phyloP scores from a whole-genome alignment of 768 basidiomycete genomes.

The Cytidiella melzeri region DNA sequence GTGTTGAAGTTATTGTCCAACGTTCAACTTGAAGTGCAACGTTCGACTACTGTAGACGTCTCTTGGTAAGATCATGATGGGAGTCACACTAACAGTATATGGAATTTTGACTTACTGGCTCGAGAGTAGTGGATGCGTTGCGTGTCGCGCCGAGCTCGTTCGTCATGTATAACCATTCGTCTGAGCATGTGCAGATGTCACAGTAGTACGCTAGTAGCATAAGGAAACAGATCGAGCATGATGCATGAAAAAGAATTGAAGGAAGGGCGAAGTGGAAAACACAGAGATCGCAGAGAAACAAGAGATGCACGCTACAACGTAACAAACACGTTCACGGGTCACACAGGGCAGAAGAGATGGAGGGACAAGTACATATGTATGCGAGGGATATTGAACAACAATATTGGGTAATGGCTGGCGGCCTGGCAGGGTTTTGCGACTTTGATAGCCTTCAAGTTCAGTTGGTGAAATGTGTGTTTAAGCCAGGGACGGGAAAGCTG shows the following conservation, averaged over 20 bases:
- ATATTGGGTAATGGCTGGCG: not conserved
- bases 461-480: slow-evolving; percentile 18
- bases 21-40: too few species aligned
- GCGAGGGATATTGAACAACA: not conserved
- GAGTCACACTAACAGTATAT: too few species aligned
- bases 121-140: too few species aligned
- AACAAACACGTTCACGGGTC: slow-evolving; percentile 9
- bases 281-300: slow-evolving; percentile 15
- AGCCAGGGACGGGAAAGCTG: slow-evolving; percentile 86
- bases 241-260: slow-evolving; percentile 6
- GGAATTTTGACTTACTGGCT: too few species aligned
- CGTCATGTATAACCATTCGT: slow-evolving; percentile 7
- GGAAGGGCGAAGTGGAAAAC: slow-evolving; percentile 12
- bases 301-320: slow-evolving; percentile 12
- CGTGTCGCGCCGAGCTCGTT: too few species aligned
- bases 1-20: not conserved
- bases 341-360: not conserved
- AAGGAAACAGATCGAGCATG: slow-evolving; percentile 16
- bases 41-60: too few species aligned
- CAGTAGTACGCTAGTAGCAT: slow-evolving; percentile 6
- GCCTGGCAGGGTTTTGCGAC: slow-evolving; percentile 3
- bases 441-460: not conserved
- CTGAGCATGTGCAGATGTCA: slow-evolving; percentile 4
- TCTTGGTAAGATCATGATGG: too few species aligned
- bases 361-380: slow-evolving; percentile 9